These are phyloP conservation scores for Phyllostachys edulis DNA, from an alignment of 176 grass and related monocot genomes.

Conservation along the genomic window DNA sequence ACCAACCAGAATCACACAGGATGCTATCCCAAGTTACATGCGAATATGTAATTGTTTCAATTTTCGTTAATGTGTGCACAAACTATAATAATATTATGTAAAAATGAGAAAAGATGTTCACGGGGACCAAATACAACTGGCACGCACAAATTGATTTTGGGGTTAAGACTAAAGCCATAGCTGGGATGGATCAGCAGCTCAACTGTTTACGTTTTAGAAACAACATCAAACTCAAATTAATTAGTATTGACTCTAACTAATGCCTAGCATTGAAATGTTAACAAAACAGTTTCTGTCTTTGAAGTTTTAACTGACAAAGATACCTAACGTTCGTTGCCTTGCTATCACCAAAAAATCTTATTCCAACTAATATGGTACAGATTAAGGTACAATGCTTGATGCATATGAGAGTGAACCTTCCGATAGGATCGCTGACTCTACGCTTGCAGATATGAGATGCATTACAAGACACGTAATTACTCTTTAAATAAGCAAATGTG, in stretches of 20 bases:
- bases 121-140: neutral
- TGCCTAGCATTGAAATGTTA: neutral
- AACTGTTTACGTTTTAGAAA: neutral
- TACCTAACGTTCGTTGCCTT: neutral
- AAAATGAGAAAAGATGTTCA: slow-evolving; percentile 10
- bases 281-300: neutral
- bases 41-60: neutral
- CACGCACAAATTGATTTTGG: neutral
- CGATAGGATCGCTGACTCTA: neutral
- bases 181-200: neutral
- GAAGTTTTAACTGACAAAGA: neutral
- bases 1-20: neutral
- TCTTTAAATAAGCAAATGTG: neutral
- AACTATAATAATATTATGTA: neutral
- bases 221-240: neutral
- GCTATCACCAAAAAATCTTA: neutral
- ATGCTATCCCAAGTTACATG: neutral
- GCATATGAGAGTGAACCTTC: neutral
- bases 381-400: neutral
- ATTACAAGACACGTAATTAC: neutral
- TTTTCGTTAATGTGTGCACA: neutral
- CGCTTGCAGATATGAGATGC: neutral
- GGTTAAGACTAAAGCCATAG: neutral
- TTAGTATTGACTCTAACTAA: neutral
- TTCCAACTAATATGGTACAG: neutral